phyloP scores from a whole-genome alignment of 2,329 filamentous ascomycete genomes.

The Rasamsonia emersonii region DNA sequence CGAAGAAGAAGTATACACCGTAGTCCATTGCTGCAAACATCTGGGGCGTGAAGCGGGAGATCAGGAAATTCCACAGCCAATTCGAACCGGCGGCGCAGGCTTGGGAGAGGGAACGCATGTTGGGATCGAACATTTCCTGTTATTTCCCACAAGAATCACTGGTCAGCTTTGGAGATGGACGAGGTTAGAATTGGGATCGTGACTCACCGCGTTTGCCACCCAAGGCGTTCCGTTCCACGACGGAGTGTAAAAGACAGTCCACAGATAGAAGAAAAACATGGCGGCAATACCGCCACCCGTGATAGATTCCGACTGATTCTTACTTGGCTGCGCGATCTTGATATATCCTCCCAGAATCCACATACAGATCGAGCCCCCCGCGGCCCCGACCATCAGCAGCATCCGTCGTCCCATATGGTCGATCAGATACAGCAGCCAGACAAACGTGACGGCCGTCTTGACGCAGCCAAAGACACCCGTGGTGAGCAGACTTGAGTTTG shows the following conservation, averaged over 20 bases:
- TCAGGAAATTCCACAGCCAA: slow-evolving; percentile 12
- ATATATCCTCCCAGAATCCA: slow-evolving; percentile 32
- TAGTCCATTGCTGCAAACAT: slow-evolving; percentile 32
- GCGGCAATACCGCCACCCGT: slow-evolving; percentile 32
- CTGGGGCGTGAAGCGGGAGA: slow-evolving; percentile 16
- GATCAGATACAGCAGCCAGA: slow-evolving; percentile 63
- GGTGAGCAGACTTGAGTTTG: slow-evolving; percentile 52
- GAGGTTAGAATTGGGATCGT: background rate
- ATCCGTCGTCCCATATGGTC: slow-evolving; percentile 55
- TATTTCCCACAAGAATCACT: too few relatives aligned
- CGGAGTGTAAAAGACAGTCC: slow-evolving; percentile 64
- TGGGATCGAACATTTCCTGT: slow-evolving; percentile 59
- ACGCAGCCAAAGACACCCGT: slow-evolving; percentile 72
- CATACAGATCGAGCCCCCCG: slow-evolving; percentile 45
- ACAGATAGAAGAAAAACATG: slow-evolving; percentile 62
- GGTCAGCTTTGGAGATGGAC: too few relatives aligned
- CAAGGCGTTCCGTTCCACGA: slow-evolving; percentile 67
- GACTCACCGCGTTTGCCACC: slow-evolving; percentile 54
- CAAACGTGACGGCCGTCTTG: slow-evolving; percentile 58
- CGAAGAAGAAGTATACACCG: slow-evolving; percentile 59
- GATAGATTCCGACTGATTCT: slow-evolving; percentile 16
- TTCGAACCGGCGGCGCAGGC: slow-evolving; percentile 44
- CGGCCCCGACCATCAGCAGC: slow-evolving; percentile 57
- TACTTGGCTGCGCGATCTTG: slow-evolving; percentile 24
- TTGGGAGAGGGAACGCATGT: slow-evolving; percentile 57